Evolutionary conservation across 768 basidiomycete genomes (phyloP).

Genomic region (Chiua virens): DNA sequence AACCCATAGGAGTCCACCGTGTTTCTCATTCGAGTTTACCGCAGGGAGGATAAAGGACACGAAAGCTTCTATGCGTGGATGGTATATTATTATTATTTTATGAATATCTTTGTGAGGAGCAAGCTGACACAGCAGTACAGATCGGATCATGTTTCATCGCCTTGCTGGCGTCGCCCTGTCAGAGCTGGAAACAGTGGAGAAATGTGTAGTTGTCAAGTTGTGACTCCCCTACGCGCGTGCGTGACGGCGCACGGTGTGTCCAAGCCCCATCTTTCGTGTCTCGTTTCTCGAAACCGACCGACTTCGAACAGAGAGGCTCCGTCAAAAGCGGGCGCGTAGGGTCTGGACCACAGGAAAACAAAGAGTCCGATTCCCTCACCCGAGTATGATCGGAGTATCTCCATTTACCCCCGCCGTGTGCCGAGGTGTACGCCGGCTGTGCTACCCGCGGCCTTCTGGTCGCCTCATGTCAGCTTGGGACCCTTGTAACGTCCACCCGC

Average conservation of each 20-base stretch:
- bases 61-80: not conserved
- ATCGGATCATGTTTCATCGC: constrained; percentile 2
- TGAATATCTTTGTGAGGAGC: not conserved
- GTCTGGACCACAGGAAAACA: not conserved
- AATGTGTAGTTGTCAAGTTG: too few relatives aligned
- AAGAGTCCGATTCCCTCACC: not conserved
- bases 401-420: not conserved
- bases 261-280: not conserved
- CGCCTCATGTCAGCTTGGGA: constrained; percentile 16
- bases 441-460: constrained; percentile 1
- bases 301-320: too few relatives aligned
- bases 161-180: not conserved
- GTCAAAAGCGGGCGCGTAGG: too few relatives aligned
- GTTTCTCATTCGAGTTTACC: constrained; percentile 1
- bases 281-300: not conserved
- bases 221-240: not conserved
- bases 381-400: constrained; percentile 1
- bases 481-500: constrained; percentile 2
- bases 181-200: too few relatives aligned
- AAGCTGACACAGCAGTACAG: not conserved
- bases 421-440: not conserved
- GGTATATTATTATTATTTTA: not conserved
- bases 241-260: too few relatives aligned
- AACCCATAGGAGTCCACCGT: not conserved
- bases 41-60: not conserved